Base-by-base conservation (phyloP, 2,329 filamentous ascomycete species). In the Aureobasidium mangrovei region DNA sequence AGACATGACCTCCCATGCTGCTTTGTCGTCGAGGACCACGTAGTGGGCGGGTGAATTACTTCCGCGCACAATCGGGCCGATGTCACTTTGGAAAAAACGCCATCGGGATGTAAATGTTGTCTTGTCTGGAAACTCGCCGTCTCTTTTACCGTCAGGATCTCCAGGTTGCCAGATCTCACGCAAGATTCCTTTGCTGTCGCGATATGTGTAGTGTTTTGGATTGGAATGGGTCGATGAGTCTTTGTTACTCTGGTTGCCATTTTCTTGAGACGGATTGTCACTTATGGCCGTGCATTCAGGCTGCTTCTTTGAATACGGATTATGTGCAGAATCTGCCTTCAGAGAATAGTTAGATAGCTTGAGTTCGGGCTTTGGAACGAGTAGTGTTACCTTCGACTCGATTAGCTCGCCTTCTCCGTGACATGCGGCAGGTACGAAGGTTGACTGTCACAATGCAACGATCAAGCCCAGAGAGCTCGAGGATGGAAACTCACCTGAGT, bases 11-110 rank as follows among this genome's bases (percentile, higher is more conserved):
- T 65, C 63, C 51, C 66, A 66, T 26, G 63, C 67, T 3, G 70
- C 67, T 12, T 59, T 57, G 46, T 74, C 71, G 55, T 74, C 71
- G 2, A 74, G 66, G 36, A 69, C 66, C n/a, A 70, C 66, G 43
- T 67, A 67, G 18, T 61, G 63, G 2, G 70, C 71, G 6, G 69
- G 69, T 53, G 66, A 61, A 10, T 62, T 61, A 6, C 53, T 58
- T 8, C 61, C 61, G 7, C 60, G 61, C 28, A 57, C 57, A 33
- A 70, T 62, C 2, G 59, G 56, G 8, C 63, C 60, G 3, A 67
- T 58, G 28, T 68, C 61, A 4, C 60, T 64, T 52, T 64, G 65
- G 58, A 69, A 73, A 6, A 74, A 44, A 33, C 70, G 71, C 69
- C 70, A 73, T 5, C 68, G 67, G 26, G 59, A 57, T 29, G 61